A percentile compares a stretch with the other conserved stretches of the same genome.
phyloP scores from a whole-genome alignment of 179 eudicot species.

The Camellia oleifera region DNA sequence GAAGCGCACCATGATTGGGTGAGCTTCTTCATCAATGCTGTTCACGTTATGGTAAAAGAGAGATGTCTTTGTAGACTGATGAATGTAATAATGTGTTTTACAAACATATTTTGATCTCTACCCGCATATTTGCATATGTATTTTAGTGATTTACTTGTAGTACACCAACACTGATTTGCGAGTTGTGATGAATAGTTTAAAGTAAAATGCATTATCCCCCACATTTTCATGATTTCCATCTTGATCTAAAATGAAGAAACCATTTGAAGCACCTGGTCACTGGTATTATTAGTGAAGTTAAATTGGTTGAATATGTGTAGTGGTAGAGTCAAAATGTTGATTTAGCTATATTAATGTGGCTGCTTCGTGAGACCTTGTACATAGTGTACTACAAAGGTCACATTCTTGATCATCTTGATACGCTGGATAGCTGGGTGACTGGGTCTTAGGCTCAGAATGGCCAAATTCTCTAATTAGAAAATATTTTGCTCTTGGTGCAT shows the following conservation, averaged over 20 bases:
- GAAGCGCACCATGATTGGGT: slow-evolving; percentile 89
- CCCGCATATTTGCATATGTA: background rate
- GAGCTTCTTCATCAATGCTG: slow-evolving; percentile 22
- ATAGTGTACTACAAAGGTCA: background rate
- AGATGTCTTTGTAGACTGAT: slow-evolving; percentile 3
- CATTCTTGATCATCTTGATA: background rate
- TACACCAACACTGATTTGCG: background rate
- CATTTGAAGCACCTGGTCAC: background rate
- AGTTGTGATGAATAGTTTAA: background rate
- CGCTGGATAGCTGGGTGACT: background rate
- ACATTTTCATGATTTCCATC: background rate
- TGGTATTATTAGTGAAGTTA: background rate
- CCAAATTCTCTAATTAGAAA: too few relatives aligned
- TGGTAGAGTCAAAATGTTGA: background rate
- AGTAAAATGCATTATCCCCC: background rate
- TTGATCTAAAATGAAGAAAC: background rate
- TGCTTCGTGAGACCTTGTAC: background rate
- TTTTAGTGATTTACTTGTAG: background rate
- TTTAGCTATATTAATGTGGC: background rate
- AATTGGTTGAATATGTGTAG: background rate
- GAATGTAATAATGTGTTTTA: background rate
- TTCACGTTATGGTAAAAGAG: slow-evolving; percentile 11
- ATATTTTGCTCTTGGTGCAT: too few relatives aligned
- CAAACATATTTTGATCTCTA: background rate
- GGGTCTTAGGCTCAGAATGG: background rate